Evolutionary conservation across 768 basidiomycete genomes (phyloP).

Genomic region (Butyriboletus loyo): DNA sequence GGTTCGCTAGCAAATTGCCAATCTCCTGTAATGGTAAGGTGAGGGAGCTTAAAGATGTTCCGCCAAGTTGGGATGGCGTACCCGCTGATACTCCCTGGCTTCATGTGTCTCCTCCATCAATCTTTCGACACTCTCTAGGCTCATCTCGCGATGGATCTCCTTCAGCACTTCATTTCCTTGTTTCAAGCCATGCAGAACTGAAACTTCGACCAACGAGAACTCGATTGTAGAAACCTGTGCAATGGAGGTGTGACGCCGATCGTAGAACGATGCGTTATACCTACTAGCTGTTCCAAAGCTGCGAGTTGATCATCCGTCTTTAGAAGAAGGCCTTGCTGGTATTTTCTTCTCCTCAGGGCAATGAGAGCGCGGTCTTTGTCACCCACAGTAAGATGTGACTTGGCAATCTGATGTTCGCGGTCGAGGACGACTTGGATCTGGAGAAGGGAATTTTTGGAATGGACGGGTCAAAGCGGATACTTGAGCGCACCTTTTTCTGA

Average conservation of each 20-base stretch:
- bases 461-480: background rate
- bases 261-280: constrained; percentile 22
- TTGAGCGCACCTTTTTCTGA: constrained; percentile 74
- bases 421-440: constrained; percentile 87
- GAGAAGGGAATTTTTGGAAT: background rate
- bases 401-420: constrained; percentile 88
- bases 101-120: constrained; percentile 91
- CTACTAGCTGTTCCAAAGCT: constrained; percentile 83
- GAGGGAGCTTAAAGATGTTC: background rate
- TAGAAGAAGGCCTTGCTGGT: constrained; percentile 80
- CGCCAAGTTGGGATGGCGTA: constrained; percentile 34
- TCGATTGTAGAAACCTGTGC: constrained; percentile 91
- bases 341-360: constrained; percentile 88
- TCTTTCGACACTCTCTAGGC: constrained; percentile 88
- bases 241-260: background rate
- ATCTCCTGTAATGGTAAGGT: constrained; percentile 68
- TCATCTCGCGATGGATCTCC: constrained; percentile 93
- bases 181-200: constrained; percentile 87
- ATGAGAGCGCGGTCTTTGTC: constrained; percentile 85
- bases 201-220: constrained; percentile 91
- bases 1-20: constrained; percentile 78
- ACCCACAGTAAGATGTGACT: constrained; percentile 72
- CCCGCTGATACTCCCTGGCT: constrained; percentile 87
- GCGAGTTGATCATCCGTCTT: constrained; percentile 92
- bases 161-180: constrained; percentile 93